Base-by-base conservation (phyloP, 2,329 filamentous ascomycete genomes). In the Madurella mycetomatis region DNA sequence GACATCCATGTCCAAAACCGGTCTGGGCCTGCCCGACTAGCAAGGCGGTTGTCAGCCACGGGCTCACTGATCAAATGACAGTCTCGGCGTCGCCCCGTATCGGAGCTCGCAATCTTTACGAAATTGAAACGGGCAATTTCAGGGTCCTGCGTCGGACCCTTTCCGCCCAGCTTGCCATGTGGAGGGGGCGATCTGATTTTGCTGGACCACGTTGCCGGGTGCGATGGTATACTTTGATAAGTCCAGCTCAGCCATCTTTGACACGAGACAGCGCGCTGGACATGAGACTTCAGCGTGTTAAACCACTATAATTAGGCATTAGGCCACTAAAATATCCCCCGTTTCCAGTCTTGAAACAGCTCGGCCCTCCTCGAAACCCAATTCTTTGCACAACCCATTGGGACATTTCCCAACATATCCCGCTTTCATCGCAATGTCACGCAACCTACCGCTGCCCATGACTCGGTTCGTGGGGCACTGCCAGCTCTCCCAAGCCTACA, bases 101-200 rank as follows among this genome's bases (percentile, higher is more conserved):
- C 41, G 1, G 16, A n/a, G 9, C 15, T 19, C 15, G 5, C 9
- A 4, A 44, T 17, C 48, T 46, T 58, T 56, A 60, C 57, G 57
- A 53, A 42, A 60, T 59, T 49, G 34, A 57, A 61, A 61, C 49
- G 54, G 37, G 39, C 55, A 61, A 53, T 55, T 17, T 51, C 34
- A 53, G 46, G 25, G 32, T 16, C 40, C 41, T 25, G 18, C 41
- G 19, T 49, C 13, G 34, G 40, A 34, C 44, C 45, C 41, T 49
- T 30, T 30, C 18, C 44, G 34, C 45, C 18, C 39, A 30, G 13
- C n/a, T 25, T 40, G 48, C 18, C 30, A 25, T 9, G 37, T 41
- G 44, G 19, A 25, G 25, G 45, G 32, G n/a, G 4, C n/a, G 3
- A 17, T 32, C 9, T 39, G 17, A 5, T 16, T 19, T 40, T 4